Evolutionary conservation across 129 eudicot species (phyloP).

Genomic region (Centaurea solstitialis): DNA sequence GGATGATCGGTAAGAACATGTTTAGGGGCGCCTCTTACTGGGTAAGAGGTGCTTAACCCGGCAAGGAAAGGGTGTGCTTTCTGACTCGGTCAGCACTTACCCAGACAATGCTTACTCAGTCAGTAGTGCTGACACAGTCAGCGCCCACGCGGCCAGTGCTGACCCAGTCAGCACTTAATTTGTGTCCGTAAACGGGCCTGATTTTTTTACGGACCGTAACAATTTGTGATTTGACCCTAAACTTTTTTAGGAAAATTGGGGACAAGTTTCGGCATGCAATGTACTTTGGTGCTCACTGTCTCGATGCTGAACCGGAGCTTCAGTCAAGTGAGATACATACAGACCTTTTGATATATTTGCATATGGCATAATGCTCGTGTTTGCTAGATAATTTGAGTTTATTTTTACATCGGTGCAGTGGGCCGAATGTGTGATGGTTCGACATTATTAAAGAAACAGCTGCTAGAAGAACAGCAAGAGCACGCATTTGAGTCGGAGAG

Average conservation of each 20-base stretch:
- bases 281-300: constrained; percentile 33
- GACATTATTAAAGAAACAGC: constrained; percentile 45
- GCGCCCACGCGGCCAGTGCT: neutral
- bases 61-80: neutral
- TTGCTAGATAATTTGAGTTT: neutral
- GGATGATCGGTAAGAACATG: constrained; percentile 48
- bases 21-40: neutral
- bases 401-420: constrained; percentile 30
- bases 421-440: constrained; percentile 40
- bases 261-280: constrained; percentile 44
- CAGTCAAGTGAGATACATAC: constrained; percentile 43
- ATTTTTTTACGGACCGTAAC: neutral
- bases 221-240: neutral
- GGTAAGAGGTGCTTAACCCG: neutral
- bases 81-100: neutral
- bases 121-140: neutral
- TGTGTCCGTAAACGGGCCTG: neutral
- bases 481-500: constrained; percentile 48
- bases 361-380: neutral
- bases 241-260: constrained; percentile 37
- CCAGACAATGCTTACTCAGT: neutral
- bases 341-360: neutral
- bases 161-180: neutral
- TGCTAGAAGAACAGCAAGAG: constrained; percentile 51
- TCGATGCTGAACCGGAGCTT: constrained; percentile 42